A percentile compares a stretch with the other conserved stretches of the same genome.
phyloP scores from a whole-genome alignment of 352 stramenopile genomes.

The Pythium aquatile region DNA sequence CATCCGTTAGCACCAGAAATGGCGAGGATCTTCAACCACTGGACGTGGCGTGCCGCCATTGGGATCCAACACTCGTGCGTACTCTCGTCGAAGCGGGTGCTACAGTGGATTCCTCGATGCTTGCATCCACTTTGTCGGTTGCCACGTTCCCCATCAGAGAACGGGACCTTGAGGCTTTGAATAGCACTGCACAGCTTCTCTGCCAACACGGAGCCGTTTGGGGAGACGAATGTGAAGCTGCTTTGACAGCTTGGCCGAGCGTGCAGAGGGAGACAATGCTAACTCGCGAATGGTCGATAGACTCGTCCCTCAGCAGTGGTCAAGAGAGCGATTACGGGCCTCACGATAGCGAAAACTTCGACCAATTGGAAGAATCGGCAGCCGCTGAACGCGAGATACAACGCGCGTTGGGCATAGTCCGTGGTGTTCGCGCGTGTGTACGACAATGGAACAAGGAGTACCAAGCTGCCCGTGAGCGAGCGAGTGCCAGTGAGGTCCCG shows the following conservation, averaged over 20 bases:
- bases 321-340: conserved; percentile 1
- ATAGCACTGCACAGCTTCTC: conserved; percentile 1
- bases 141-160: neutral
- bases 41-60: neutral
- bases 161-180: neutral
- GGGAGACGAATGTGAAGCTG: neutral
- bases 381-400: neutral
- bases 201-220: conserved; percentile 5
- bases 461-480: neutral
- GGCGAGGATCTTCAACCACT: neutral
- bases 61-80: neutral
- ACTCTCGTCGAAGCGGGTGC: neutral
- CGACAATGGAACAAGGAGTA: neutral
- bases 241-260: neutral
- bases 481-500: neutral
- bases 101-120: neutral
- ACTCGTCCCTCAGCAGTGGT: conserved; percentile 14
- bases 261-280: neutral
- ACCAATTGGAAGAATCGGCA: neutral
- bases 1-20: conserved; percentile 2
- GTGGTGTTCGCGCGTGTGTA: conserved; percentile 5
- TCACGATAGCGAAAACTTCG: neutral
- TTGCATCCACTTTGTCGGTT: neutral
- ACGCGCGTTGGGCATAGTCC: neutral
- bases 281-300: conserved; percentile 12